These are phyloP conservation scores for Phaeolepiota aurea DNA, from an alignment of 768 basidiomycete species.

Conservation along the genomic window DNA sequence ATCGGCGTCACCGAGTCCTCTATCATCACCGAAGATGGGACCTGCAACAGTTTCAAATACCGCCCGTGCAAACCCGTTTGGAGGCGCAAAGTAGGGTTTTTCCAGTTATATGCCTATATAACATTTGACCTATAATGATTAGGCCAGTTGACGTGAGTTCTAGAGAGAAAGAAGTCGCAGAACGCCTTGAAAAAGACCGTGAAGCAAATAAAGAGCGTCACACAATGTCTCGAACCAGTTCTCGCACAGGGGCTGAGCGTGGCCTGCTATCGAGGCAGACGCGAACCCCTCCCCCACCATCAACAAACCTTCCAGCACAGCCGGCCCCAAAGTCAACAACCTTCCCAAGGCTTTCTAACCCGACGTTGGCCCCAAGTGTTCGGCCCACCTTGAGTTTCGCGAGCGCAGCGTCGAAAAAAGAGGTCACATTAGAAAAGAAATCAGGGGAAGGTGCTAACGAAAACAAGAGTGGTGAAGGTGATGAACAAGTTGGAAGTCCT, in stretches of 20 bases:
- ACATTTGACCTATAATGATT: neutral
- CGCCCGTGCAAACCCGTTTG: slow-evolving; percentile 72
- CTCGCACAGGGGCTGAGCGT: slow-evolving; percentile 43
- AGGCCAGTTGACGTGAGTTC: slow-evolving; percentile 82
- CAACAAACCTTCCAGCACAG: slow-evolving; percentile 18
- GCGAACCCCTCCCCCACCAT: slow-evolving; percentile 23
- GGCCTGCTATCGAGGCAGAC: slow-evolving; percentile 17
- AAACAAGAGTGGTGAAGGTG: slow-evolving; percentile 5
- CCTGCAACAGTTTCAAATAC: slow-evolving; percentile 28
- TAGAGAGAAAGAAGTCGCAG: slow-evolving; percentile 67
- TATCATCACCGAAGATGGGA: slow-evolving; percentile 71
- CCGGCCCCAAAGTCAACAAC: slow-evolving; percentile 13
- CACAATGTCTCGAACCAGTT: slow-evolving; percentile 44
- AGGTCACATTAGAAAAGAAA: slow-evolving; percentile 12
- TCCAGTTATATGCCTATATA: neutral
- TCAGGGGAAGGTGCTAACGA: slow-evolving; percentile 9
- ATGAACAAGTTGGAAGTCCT: neutral
- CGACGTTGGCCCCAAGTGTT: slow-evolving; percentile 39
- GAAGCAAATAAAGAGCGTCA: slow-evolving; percentile 45
- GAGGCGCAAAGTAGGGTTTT: slow-evolving; percentile 63
- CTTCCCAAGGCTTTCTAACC: slow-evolving; percentile 18
- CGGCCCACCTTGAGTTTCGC: slow-evolving; percentile 79
- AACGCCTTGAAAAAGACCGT: slow-evolving; percentile 63
- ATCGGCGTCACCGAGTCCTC: slow-evolving; percentile 65
- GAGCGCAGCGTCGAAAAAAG: slow-evolving; percentile 55